Evolutionary conservation across 345 rosid species (phyloP).

Genomic region (Microthlaspi erraticum): DNA sequence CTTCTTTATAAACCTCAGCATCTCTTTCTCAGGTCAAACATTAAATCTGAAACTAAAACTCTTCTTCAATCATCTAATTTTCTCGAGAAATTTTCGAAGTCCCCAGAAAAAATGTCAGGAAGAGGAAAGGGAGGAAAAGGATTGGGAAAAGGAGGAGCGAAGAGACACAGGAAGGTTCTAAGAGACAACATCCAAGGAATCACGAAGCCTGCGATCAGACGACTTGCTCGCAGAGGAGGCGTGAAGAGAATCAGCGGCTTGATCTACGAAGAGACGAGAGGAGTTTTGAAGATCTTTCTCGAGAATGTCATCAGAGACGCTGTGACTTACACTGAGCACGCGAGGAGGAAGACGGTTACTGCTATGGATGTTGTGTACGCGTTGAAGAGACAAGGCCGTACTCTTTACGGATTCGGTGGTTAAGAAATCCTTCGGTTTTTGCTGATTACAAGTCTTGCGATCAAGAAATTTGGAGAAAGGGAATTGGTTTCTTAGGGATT

Average conservation of each 20-base stretch:
- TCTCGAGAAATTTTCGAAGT: background rate
- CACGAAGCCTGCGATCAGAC: constrained; percentile 51
- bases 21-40: background rate
- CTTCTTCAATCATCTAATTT: background rate
- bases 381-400: constrained; percentile 49
- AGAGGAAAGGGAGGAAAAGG: constrained; percentile 57
- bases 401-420: constrained; percentile 53
- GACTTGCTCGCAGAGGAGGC: constrained; percentile 51
- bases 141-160: constrained; percentile 55
- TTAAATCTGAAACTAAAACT: background rate
- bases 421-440: background rate
- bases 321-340: constrained; percentile 54
- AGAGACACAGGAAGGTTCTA: constrained; percentile 49
- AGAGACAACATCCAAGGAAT: constrained; percentile 51
- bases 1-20: constrained; percentile 33
- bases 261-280: constrained; percentile 53
- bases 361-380: constrained; percentile 57
- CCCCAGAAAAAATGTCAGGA: constrained; percentile 44
- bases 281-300: constrained; percentile 49
- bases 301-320: constrained; percentile 53
- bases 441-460: no score
- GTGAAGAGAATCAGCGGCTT: constrained; percentile 50
- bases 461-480: background rate
- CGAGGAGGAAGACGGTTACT: constrained; percentile 51
- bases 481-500: no score